Percentiles rank a stretch among this genome's conserved stretches.
Conservation (phyloP, 2,329 filamentous ascomycete genomes). For the Talaromyces atroroseus region DNA sequence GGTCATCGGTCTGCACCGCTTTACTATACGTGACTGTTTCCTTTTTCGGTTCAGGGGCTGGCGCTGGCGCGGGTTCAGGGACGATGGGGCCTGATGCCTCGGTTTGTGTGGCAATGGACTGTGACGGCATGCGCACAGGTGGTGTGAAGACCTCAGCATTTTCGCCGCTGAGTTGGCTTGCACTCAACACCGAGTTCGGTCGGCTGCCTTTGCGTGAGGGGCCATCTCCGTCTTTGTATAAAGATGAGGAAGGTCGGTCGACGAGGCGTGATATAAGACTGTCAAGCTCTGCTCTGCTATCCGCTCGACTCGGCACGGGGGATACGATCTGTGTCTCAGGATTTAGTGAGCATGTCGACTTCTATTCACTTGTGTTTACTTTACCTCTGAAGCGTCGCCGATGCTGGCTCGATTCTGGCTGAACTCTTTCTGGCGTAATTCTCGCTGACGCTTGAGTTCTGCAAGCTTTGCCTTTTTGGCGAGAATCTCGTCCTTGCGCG, state of each 20-base stretch:
- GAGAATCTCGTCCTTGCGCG: constrained; percentile 90
- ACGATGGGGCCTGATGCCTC: constrained; percentile 68
- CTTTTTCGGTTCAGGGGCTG: constrained; percentile 40
- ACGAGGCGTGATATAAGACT: constrained; percentile 78
- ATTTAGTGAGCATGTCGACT: neutral
- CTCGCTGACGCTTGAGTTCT: constrained; percentile 88
- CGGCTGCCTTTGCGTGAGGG: constrained; percentile 57
- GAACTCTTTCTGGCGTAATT: constrained; percentile 73
- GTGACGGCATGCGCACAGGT: constrained; percentile 35
- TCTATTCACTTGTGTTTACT: constrained; percentile 46
- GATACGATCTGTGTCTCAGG: constrained; percentile 53
- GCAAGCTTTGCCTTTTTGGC: constrained; percentile 96
- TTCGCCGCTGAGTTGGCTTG: constrained; percentile 72
- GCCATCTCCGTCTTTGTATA: constrained; percentile 48
- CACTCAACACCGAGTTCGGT: constrained; percentile 80
- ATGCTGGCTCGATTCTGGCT: constrained; percentile 63
- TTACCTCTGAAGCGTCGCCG: constrained; percentile 67
- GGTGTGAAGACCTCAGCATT: constrained; percentile 38
- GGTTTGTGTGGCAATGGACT: constrained; percentile 56
- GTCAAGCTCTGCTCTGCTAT: constrained; percentile 67
- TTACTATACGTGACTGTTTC: constrained; percentile 97
- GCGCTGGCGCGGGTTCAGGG: constrained; percentile 70
- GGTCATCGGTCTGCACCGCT: constrained; percentile 82
- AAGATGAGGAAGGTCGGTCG: constrained; percentile 68
- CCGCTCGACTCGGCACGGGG: constrained; percentile 64